These are phyloP conservation scores for Arabidopsis arenosa DNA, from an alignment of 345 rosid genomes.

Conservation along the genomic window DNA sequence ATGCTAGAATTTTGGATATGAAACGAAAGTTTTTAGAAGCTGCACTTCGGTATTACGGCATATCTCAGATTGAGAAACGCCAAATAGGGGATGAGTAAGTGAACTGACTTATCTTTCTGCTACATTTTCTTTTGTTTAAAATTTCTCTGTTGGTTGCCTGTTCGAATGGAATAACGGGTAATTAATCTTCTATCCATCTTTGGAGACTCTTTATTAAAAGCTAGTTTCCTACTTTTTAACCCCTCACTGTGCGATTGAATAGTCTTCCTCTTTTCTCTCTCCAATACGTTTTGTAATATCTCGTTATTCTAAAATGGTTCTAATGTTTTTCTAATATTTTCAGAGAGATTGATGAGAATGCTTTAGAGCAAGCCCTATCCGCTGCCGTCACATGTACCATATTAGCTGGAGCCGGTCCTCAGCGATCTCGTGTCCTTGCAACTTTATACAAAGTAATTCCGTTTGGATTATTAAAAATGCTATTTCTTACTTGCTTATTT, in stretches of 20 bases:
- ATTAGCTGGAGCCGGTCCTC: constrained; percentile 98
- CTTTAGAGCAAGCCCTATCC: constrained; percentile 86
- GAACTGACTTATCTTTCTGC: constrained; percentile 15
- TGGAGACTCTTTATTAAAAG: not conserved
- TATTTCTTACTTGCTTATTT: constrained; percentile 13
- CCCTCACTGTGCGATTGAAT: not conserved
- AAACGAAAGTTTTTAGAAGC: constrained; percentile 98
- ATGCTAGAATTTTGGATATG: constrained; percentile 96
- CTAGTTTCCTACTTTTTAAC: not conserved
- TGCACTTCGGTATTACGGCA: constrained; percentile 88
- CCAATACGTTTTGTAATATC: not conserved
- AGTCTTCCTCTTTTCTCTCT: constrained; percentile 9
- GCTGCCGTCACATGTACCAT: constrained; percentile 98
- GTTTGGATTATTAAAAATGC: not conserved
- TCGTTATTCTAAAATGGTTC: not conserved
- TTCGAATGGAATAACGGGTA: not conserved
- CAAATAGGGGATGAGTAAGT: constrained; percentile 94
- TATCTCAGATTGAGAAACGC: constrained; percentile 95
- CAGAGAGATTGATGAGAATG: constrained; percentile 95
- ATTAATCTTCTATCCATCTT: not conserved
- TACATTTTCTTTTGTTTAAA: not conserved
- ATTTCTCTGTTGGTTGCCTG: not conserved
- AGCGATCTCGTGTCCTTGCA: constrained; percentile 92
- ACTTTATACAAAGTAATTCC: constrained; percentile 75
- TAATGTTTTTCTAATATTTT: constrained; percentile 10